Conservation (phyloP, 176 grass and related monocot species). For the Musa schizocarpa region DNA sequence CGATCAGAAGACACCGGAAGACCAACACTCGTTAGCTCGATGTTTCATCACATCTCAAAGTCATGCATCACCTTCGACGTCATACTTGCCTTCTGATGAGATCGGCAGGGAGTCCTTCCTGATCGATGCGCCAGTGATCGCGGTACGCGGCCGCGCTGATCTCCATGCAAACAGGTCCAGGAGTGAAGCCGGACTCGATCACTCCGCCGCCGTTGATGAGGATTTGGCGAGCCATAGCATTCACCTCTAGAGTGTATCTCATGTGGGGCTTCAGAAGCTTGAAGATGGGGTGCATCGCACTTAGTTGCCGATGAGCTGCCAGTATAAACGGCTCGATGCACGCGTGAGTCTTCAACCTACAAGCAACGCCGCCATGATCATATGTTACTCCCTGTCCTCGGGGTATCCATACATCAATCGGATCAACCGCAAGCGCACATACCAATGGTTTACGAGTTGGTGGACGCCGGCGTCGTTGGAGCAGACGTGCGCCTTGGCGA, state of each 20-base stretch:
- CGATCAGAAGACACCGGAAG: not conserved
- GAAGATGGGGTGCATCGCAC: constrained; percentile 86
- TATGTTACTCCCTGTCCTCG: not conserved
- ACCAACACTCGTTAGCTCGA: not conserved
- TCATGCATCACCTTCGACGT: no score
- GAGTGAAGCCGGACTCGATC: constrained; percentile 88
- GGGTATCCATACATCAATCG: not conserved
- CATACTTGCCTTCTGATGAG: constrained; percentile 60
- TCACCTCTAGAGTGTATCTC: constrained; percentile 87
- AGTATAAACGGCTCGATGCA: constrained; percentile 82
- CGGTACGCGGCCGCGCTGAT: constrained; percentile 64
- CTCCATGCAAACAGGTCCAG: constrained; percentile 59
- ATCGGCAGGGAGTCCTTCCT: constrained; percentile 84
- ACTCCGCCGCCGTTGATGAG: constrained; percentile 88
- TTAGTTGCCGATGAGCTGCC: constrained; percentile 80
- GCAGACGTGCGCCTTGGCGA: constrained; percentile 94
- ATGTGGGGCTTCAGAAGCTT: constrained; percentile 94
- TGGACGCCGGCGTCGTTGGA: constrained; percentile 95
- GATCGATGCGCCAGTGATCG: constrained; percentile 67
- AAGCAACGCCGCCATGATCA: not conserved
- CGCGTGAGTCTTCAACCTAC: constrained; percentile 85
- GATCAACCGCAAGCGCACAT: not conserved
- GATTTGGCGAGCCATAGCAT: constrained; percentile 78
- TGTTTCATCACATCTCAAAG: no score
- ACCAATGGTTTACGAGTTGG: constrained; percentile 97